These are phyloP conservation scores for Entoloma clypeatum DNA, from an alignment of 1,284 basidiomycete genomes.

Conservation along the genomic window DNA sequence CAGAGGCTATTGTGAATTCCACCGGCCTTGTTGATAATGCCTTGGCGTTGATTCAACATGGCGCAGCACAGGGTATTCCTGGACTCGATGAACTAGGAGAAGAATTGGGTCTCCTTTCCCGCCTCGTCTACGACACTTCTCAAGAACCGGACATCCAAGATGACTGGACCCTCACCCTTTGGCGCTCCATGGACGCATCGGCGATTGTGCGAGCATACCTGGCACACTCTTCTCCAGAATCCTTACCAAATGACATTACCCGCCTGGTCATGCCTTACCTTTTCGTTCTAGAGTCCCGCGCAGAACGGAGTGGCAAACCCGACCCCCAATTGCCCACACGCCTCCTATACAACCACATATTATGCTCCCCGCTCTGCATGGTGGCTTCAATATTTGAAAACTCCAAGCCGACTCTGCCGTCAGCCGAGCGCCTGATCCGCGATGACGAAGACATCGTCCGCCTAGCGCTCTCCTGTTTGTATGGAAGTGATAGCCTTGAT, in stretches of 20 bases:
- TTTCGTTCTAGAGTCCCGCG: conserved; percentile 82
- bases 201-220: conserved; percentile 75
- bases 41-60: conserved; percentile 79
- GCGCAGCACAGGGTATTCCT: conserved; percentile 75
- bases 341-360: conserved; percentile 74
- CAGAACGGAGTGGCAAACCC: conserved; percentile 72
- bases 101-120: conserved; percentile 81
- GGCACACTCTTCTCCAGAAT: conserved; percentile 59
- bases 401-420: conserved; percentile 81
- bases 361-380: conserved; percentile 62
- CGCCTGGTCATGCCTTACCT: conserved; percentile 86
- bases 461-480: conserved; percentile 84
- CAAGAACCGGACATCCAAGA: conserved; percentile 35
- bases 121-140: conserved; percentile 80
- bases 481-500: conserved; percentile 69
- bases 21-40: conserved; percentile 80
- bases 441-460: conserved; percentile 82
- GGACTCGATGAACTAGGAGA: conserved; percentile 84
- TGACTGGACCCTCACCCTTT: conserved; percentile 72
- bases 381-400: conserved; percentile 79
- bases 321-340: conserved; percentile 60
- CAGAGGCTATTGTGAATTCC: conserved; percentile 56
- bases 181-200: conserved; percentile 64
- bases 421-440: conserved; percentile 68
- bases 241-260: conserved; percentile 67